Percentiles rank a stretch among this genome's conserved stretches.
These are phyloP conservation scores for Monosporascus sp. DNA, from an alignment of 2,329 filamentous ascomycete species.

Conservation along the genomic window DNA sequence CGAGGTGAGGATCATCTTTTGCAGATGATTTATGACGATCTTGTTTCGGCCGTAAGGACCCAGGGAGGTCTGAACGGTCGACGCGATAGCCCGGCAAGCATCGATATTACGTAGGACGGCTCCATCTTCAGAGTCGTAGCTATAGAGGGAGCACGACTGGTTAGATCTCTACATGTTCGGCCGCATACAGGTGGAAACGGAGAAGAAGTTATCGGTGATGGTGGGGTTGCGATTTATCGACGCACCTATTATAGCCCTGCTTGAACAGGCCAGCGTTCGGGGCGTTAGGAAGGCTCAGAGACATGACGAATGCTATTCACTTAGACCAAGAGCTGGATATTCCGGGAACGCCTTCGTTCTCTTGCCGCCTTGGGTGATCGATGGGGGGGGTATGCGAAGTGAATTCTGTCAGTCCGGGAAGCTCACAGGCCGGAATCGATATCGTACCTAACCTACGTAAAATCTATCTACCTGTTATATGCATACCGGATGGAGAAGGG, in stretches of 20 bases:
- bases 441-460: too few species aligned
- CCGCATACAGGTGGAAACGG: conserved; percentile 6
- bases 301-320: conserved; percentile 56
- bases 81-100: conserved; percentile 90
- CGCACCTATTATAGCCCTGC: conserved; percentile 90
- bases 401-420: too few species aligned
- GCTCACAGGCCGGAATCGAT: too few species aligned
- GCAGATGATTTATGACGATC: conserved; percentile 98
- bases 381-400: too few species aligned
- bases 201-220: conserved; percentile 12
- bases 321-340: neutral
- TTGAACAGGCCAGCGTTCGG: conserved; percentile 95
- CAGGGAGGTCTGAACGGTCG: conserved; percentile 93
- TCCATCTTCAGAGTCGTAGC: conserved; percentile 98
- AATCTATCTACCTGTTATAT: too few species aligned
- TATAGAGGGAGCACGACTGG: conserved; percentile 37
- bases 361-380: neutral
- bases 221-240: conserved; percentile 21
- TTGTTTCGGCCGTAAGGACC: conserved; percentile 98
- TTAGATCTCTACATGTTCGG: conserved; percentile 6
- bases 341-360: neutral
- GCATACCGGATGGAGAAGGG: too few species aligned
- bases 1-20: conserved; percentile 99
- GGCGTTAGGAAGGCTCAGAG: conserved; percentile 89
- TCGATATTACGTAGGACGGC: conserved; percentile 98